Evolutionary conservation across 495 filamentous ascomycete genomes (phyloP).

Genomic region (Lasiosphaeria hispida): DNA sequence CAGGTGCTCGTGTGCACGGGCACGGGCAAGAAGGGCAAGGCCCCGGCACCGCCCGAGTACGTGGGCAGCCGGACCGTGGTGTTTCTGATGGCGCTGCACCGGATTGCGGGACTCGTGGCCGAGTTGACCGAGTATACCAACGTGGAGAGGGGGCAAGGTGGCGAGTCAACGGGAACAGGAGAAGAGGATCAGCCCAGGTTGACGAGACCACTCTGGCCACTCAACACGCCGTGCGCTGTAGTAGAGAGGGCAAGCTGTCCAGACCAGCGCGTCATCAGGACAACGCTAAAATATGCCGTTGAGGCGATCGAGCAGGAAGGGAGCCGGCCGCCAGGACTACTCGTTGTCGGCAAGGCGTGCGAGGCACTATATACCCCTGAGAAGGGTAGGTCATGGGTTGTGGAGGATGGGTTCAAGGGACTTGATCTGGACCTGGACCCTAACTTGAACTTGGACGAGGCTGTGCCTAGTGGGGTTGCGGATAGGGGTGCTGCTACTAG

Average conservation of each 20-base stretch:
- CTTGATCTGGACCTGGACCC: conserved; percentile 43
- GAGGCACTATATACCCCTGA: conserved; percentile 63
- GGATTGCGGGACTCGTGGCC: conserved; percentile 67
- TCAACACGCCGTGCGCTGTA: conserved; percentile 79
- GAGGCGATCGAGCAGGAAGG: conserved; percentile 87
- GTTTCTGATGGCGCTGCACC: conserved; percentile 94
- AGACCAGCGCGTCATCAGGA: conserved; percentile 88
- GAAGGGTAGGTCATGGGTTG: conserved; percentile 65
- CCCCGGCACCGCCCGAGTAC: conserved; percentile 76
- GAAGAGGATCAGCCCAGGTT: conserved; percentile 26
- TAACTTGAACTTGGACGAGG: background rate
- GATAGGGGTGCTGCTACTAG: too few species aligned
- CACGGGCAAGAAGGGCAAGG: conserved; percentile 86
- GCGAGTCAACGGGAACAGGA: conserved; percentile 37
- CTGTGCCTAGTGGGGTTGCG: too few species aligned
- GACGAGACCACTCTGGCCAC: conserved; percentile 44
- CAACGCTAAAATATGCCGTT: conserved; percentile 74
- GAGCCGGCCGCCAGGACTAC: conserved; percentile 80
- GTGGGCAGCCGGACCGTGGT: conserved; percentile 77
- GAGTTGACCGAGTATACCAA: conserved; percentile 52
- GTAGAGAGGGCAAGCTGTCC: conserved; percentile 92
- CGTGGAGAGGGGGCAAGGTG: conserved; percentile 28
- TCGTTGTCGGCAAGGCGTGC: conserved; percentile 86
- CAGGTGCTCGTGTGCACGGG: conserved; percentile 93
- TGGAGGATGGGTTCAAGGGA: conserved; percentile 81